Evolutionary conservation across 371 early-diverging fungal species (phyloP), one percentile per base, ranked within the genome.

Genomic region (Globomyces sp.): DNA sequence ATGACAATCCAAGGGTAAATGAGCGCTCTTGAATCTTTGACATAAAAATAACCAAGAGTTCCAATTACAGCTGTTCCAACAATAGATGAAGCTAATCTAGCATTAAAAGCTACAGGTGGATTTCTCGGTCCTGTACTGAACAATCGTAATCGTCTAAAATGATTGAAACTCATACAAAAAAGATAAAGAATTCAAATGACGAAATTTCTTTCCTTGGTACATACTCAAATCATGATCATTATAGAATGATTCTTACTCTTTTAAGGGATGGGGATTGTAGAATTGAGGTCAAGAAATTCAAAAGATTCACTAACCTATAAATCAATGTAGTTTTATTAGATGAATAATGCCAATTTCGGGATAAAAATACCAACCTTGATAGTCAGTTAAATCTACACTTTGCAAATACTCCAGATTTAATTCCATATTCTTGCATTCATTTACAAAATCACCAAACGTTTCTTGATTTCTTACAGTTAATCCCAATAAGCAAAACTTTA

Each of bases 11-110:
- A 77, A 52, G 72, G 73, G 76, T 91, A 87, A 5, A 89, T 66
- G 6, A 75, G 84, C 1, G 92, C 87, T n/a, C 90, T 85, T 42
- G 90, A 74, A 74, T 92, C 91, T 36, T 74, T 75, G 34, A 75
- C 71, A 71, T 91, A 91, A 1, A 49, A 48, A 39, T 55, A 55
- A 24, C 36, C 4, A 5, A 55, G n/a, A 6, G 55, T 55, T 4
- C 55, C 55, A 39, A 40, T 40, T 3, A 55, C 55, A 4, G 40
- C 36, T 2, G 40, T 40, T 39, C 55, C 55, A 0, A 40, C 55
- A 24, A 24, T 24, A 24, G 24, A 24, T 24, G 24, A 24, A 0
- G 24, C 24, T 24, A 24, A 24, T 24, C 24, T 24, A 0, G 24
- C 24, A 24, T 24, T 24, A 24, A 24, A 24, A 24, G 24, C 24